phyloP scores from a whole-genome alignment of 179 eudicot species.

The Beta corolliflora region DNA sequence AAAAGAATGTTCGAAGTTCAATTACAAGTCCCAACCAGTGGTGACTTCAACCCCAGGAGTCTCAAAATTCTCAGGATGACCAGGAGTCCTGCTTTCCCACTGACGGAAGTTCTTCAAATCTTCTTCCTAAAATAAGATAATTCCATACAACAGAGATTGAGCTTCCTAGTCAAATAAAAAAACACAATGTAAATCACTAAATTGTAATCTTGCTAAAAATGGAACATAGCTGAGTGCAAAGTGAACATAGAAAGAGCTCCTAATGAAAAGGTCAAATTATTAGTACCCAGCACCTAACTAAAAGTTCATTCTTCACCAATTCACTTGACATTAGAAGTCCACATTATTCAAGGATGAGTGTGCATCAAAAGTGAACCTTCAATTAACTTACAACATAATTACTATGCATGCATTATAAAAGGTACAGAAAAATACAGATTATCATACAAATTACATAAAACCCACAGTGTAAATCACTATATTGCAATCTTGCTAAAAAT shows the following conservation, averaged over 20 bases:
- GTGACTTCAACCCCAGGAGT: slow-evolving; percentile 99
- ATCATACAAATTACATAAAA: too few species aligned
- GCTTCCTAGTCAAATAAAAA: background rate
- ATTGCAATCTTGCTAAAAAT: background rate
- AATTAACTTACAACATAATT: too few species aligned
- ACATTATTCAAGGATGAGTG: too few species aligned
- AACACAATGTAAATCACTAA: too few species aligned
- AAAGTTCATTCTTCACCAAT: too few species aligned
- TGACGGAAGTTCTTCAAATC: slow-evolving; percentile 91
- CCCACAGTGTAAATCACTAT: too few species aligned
- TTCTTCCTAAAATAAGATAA: slow-evolving; percentile 50
- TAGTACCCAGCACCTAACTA: too few species aligned
- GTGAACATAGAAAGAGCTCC: background rate
- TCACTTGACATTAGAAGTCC: too few species aligned
- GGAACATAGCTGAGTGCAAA: background rate
- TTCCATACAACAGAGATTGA: slow-evolving; percentile 5
- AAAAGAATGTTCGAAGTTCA: background rate
- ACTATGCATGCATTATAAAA: too few species aligned
- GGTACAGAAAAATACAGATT: too few species aligned
- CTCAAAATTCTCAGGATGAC: slow-evolving; percentile 99
- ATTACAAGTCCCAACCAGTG: slow-evolving; percentile 58
- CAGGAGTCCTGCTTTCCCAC: slow-evolving; percentile 97
- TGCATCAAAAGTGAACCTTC: too few species aligned
- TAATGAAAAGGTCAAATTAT: too few species aligned
- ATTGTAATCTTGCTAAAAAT: background rate